Evolutionary conservation across 1,284 basidiomycete species (phyloP).

Genomic region (Apiotrichum sp.): DNA sequence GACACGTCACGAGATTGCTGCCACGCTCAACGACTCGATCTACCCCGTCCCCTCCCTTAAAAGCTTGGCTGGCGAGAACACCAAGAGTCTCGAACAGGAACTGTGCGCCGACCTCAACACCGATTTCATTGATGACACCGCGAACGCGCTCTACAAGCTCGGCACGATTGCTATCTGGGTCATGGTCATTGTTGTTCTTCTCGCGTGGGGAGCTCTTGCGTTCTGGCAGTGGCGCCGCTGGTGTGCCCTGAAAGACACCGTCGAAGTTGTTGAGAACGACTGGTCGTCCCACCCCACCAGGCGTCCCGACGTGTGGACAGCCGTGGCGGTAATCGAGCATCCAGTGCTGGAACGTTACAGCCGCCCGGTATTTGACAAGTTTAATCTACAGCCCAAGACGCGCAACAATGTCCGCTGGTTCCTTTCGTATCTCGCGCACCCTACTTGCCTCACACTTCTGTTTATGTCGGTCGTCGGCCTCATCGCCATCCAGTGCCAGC

Average conservation of each 20-base stretch:
- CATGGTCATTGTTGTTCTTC: slow-evolving; percentile 49
- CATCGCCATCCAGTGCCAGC: slow-evolving; percentile 79
- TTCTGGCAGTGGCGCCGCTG: slow-evolving; percentile 46
- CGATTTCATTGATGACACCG: slow-evolving; percentile 75
- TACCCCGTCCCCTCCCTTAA: slow-evolving; percentile 60
- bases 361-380: slow-evolving; percentile 18
- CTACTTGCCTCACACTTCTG: slow-evolving; percentile 80
- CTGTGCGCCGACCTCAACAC: slow-evolving; percentile 71
- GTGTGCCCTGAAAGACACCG: slow-evolving; percentile 32
- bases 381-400: slow-evolving; percentile 20
- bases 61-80: slow-evolving; percentile 21
- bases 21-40: slow-evolving; percentile 61
- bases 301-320: slow-evolving; percentile 30
- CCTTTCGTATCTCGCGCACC: slow-evolving; percentile 79
- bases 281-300: slow-evolving; percentile 14
- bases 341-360: slow-evolving; percentile 41
- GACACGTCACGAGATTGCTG: slow-evolving; percentile 59
- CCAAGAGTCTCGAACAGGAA: slow-evolving; percentile 21
- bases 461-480: slow-evolving; percentile 84
- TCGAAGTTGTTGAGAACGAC: slow-evolving; percentile 34
- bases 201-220: slow-evolving; percentile 38
- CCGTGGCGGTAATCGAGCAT: slow-evolving; percentile 42
- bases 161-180: slow-evolving; percentile 70
- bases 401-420: slow-evolving; percentile 44
- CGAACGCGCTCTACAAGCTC: slow-evolving; percentile 64